Evolutionary conservation across 169 alveolate genomes (phyloP), one percentile per base, ranked within the genome.

Genomic region (Plasmodium vivax): DNA sequence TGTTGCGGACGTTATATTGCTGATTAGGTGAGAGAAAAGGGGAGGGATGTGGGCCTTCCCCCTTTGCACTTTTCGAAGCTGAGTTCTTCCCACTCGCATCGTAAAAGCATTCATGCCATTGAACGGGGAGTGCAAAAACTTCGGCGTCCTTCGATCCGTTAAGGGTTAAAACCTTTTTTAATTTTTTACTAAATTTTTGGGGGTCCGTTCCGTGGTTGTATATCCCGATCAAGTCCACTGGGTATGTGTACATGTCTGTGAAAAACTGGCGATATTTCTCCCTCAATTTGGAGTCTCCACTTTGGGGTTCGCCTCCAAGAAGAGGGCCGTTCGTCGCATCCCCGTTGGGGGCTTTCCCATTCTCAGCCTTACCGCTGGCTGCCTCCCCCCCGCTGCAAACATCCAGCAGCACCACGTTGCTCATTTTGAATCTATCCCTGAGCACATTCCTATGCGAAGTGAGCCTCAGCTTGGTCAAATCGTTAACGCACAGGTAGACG

Each of bases 381-480:
- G 38, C 9, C 43, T 84, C 14, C 14, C 23, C 75, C 38, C 38
- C 77, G 80, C 58, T 71, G 19, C 56, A 38, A 3, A 82, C 34
- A 6, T 91, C 95, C 1, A 91, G 74, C 0, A 82, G 32, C 0
- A 91, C 81, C 8, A 91, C 71, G 56, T 91, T 47, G 10, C 47
- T 68, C 27, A 75, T 10, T 30, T 23, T 32, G 58, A 81, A n/a
- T 36, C 62, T 68, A 81, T 91, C 95, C 54, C 56, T 82, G 58
- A 62, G 71, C 38, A 91, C 12, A 82, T 82, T 82, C 75, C 75
- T 91, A 58, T 91, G 95, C 32, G 74, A 71, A 32, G 84, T 79
- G 14, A 91, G 82, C 27, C 95, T 43, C 56, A 91, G 32, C 41
- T 91, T 91, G 10, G 92, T 91, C 19, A 82, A 72, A 71, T 82